Evolutionary conservation across 31 red algal species (phyloP), one percentile per base, ranked within the genome.

Genomic region (Porphyra umbilicalis): DNA sequence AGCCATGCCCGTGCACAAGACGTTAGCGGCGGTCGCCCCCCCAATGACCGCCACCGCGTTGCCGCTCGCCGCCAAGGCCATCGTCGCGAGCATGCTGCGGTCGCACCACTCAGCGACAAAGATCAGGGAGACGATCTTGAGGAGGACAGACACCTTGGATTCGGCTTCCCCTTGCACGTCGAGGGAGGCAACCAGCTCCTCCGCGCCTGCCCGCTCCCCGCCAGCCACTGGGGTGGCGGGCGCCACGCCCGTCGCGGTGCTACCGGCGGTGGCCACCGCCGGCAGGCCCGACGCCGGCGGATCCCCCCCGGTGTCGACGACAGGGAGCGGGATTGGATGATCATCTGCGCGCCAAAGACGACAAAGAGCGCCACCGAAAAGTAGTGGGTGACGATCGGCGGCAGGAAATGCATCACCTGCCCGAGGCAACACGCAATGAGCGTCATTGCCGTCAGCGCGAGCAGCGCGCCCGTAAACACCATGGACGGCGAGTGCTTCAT

Each of bases 81-180:
- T 98, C 10, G 95, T 98, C n/a, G 95, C 90, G 67, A 98, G 67
- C 95, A 98, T 98, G 36, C 89, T 92, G 31, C 95, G 86, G 79
- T 98, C 95, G 82, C 92, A 98, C 95, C 95, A 98, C 82, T 98
- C 95, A 6, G 95, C 91, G 14, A 94, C 88, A 67, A 94, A 94
- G 85, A 98, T 98, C 32, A 98, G 76, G 35, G 83, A 86, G 40
- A 85, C 82, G 37, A 92, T 94, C 79, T 98, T 98, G 13, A 36
- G 79, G 29, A 98, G 76, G 6, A 98, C 76, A 0, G 84, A 82
- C 32, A 83, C 36, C 36, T 83, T 68, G 40, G 78, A 86, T 20
- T 84, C 84, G 15, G 79, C 31, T 13, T 90, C 86, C 6, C 80
- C 86, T 44, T 84, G 20, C 9, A 88, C 83, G 29, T 81, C 84